Evolutionary conservation across 352 stramenopile genomes (phyloP), one percentile per base, ranked within the genome.

Genomic region (Discostella stelligera): DNA sequence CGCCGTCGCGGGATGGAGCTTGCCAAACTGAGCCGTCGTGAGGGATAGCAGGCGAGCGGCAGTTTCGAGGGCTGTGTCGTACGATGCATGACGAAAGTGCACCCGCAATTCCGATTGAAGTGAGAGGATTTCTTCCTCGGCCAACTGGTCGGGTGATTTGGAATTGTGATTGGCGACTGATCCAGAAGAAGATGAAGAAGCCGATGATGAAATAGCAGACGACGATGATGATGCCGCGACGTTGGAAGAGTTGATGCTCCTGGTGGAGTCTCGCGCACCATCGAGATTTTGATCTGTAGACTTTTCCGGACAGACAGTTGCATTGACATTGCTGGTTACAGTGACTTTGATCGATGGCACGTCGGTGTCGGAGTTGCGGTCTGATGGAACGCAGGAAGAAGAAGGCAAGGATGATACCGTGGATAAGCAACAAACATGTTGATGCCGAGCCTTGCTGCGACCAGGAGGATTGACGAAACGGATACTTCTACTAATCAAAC

Each of bases 1-100:
- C 2, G 89, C 89, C 39, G 87, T 92, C 10, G 87, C 89, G 2
- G 89, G 89, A 80, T 94, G 89, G 39, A 86, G 62, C 18, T 67
- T 71, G 44, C 86, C 86, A 83, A 91, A 93, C 54, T 89, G 83
- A 39, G 69, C 49, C 44, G 73, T 18, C 10, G 84, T 78, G 46
- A 77, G 59, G 25, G 84, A 58, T 0, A 90, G 59, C 8, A 90
- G 53, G 39, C 84, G 48, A 46, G 75, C 27, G 0, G 86, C 71
- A 1, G 67, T 55, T 46, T 79, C 58, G 10, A 91, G 74, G 14
- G 84, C 86, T 18, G 79, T 63, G 7, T 25, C 41, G 63, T 90
- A 91, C 11, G 83, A 65, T n/a, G 86, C 88, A 41, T 85, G 67
- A 53, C 85, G 72, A 69, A 89, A 84, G 50, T 83, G 79, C 14